These are phyloP conservation scores for Microcos paniculata DNA, from an alignment of 345 rosid genomes.

Conservation along the genomic window DNA sequence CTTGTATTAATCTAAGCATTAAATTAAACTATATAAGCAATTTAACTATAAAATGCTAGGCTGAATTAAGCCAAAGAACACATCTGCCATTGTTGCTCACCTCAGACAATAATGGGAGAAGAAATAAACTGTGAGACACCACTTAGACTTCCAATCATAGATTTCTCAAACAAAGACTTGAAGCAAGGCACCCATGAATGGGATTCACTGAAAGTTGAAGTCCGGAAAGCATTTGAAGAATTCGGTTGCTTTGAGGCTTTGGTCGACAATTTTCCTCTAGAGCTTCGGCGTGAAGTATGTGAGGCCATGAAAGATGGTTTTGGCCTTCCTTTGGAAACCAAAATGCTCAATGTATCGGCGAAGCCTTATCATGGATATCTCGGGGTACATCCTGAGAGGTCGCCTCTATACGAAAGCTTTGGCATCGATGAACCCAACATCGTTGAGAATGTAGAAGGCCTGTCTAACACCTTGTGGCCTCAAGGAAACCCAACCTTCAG, in stretches of 20 bases:
- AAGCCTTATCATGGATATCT: conserved; percentile 63
- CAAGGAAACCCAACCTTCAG: conserved; percentile 54
- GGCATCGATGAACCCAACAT: conserved; percentile 55
- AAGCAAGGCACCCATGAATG: conserved; percentile 46
- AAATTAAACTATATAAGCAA: not conserved
- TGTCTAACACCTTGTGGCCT: conserved; percentile 48
- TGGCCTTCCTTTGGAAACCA: conserved; percentile 49
- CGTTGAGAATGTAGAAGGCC: conserved; percentile 32
- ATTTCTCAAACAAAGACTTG: conserved; percentile 39
- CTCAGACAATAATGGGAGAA: not conserved
- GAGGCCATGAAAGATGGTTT: conserved; percentile 46
- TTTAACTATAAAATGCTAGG: not conserved
- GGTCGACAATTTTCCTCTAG: conserved; percentile 38
- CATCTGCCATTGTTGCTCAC: not conserved
- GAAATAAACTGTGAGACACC: conserved; percentile 41
- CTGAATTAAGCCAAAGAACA: not conserved
- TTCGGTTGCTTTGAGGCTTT: conserved; percentile 69
- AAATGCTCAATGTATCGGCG: conserved; percentile 40
- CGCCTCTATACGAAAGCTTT: conserved; percentile 60
- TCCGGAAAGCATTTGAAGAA: conserved; percentile 45
- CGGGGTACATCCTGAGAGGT: conserved; percentile 52
- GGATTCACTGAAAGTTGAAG: conserved; percentile 34
- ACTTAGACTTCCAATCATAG: conserved; percentile 37
- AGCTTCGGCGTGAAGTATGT: conserved; percentile 29
- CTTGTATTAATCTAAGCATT: not conserved